Conservation (phyloP, 1,284 basidiomycete genomes). For the Peniophora sp. region DNA sequence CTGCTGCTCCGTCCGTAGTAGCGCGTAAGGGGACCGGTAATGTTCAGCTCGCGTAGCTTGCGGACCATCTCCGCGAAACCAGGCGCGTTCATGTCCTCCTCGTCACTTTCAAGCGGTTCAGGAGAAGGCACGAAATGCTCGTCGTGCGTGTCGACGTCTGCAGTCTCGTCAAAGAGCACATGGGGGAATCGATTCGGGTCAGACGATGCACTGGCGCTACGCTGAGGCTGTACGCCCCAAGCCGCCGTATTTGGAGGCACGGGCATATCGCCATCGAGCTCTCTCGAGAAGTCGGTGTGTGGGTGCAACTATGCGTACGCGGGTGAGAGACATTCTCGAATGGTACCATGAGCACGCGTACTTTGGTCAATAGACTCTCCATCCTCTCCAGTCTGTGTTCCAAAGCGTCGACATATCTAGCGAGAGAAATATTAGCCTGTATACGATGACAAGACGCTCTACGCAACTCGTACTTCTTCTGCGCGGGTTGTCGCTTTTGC, state of each 20-base stretch:
- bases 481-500: not conserved
- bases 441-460: not conserved
- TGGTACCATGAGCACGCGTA: slow-evolving; percentile 19
- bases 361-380: slow-evolving; percentile 58
- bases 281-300: slow-evolving; percentile 37
- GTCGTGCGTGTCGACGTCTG: slow-evolving; percentile 10
- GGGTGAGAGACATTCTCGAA: slow-evolving; percentile 1
- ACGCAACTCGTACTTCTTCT: not conserved
- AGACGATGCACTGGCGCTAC: slow-evolving; percentile 4
- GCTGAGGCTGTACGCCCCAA: slow-evolving; percentile 7
- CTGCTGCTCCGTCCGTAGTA: slow-evolving; percentile 50
- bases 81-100: slow-evolving; percentile 8
- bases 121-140: slow-evolving; percentile 27
- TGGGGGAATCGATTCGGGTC: slow-evolving; percentile 3
- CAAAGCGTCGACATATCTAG: slow-evolving; percentile 64
- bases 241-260: slow-evolving; percentile 26
- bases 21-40: slow-evolving; percentile 25
- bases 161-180: slow-evolving; percentile 1
- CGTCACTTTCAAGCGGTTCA: slow-evolving; percentile 18
- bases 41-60: slow-evolving; percentile 13
- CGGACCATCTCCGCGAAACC: slow-evolving; percentile 7
- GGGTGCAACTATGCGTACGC: slow-evolving; percentile 36
- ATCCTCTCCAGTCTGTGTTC: slow-evolving; percentile 66
- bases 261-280: slow-evolving; percentile 36
- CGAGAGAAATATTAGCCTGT: not conserved